Conservation (phyloP, 192 early-diverging fungal genomes). For the Coemansia sp. region DNA sequence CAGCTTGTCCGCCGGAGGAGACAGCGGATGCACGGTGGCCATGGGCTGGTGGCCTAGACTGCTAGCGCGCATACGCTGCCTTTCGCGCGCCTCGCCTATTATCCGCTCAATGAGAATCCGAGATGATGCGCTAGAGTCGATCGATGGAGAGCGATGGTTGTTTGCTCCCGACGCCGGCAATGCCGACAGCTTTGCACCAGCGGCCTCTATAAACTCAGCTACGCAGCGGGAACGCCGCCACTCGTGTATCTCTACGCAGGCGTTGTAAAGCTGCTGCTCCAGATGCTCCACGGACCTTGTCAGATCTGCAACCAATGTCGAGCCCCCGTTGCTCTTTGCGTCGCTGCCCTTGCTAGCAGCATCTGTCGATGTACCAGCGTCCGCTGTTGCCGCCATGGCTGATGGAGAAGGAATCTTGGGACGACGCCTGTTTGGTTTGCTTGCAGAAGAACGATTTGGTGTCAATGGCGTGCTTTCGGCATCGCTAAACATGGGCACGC, state of each 20-base stretch:
- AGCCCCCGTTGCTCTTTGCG: not conserved
- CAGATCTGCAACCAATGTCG: not conserved
- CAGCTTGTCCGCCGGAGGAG: not conserved
- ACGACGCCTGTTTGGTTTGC: not conserved
- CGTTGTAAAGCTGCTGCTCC: constrained; percentile 20
- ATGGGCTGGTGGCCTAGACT: constrained; percentile 12
- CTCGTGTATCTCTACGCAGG: constrained; percentile 44
- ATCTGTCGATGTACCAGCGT: not conserved
- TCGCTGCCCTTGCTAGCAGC: not conserved
- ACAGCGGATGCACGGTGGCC: not conserved
- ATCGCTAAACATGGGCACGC: constrained; percentile 2
- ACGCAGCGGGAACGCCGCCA: constrained; percentile 39
- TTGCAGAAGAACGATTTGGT: not conserved
- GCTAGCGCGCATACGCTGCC: constrained; percentile 17
- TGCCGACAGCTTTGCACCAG: not conserved
- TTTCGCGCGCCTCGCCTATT: constrained; percentile 13
- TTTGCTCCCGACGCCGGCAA: not conserved
- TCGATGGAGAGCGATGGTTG: constrained; percentile 14
- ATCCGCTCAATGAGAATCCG: constrained; percentile 16
- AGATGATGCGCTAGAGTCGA: constrained; percentile 8
- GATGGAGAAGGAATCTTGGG: not conserved
- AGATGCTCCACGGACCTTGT: constrained; percentile 4
- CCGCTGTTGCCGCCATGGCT: not conserved
- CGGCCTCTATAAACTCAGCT: constrained; percentile 14
- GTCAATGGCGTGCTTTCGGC: not conserved